Percentiles rank a stretch among this genome's conserved stretches.
These are phyloP conservation scores for Talaromyces sp. DNA, from an alignment of 2,329 filamentous ascomycete species.

Conservation along the genomic window DNA sequence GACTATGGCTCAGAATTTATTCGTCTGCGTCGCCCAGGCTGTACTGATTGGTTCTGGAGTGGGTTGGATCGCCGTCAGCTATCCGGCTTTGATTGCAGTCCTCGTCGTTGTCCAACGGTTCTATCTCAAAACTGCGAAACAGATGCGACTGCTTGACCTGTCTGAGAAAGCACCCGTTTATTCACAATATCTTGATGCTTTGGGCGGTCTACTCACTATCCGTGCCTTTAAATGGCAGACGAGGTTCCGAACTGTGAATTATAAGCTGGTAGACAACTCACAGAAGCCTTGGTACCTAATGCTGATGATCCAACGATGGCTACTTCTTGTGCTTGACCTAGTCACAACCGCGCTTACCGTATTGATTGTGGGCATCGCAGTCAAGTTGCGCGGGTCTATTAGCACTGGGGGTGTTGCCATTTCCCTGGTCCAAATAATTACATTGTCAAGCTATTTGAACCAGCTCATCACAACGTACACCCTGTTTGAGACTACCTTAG, in stretches of 20 bases:
- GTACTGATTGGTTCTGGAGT: not conserved
- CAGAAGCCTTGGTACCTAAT: slow-evolving; percentile 56
- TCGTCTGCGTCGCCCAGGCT: not conserved
- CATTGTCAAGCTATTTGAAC: slow-evolving; percentile 49
- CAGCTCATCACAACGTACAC: slow-evolving; percentile 52
- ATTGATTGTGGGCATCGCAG: slow-evolving; percentile 46
- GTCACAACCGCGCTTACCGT: slow-evolving; percentile 47
- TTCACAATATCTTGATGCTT: slow-evolving; percentile 53
- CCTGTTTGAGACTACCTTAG: slow-evolving; percentile 53
- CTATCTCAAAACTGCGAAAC: slow-evolving; percentile 57
- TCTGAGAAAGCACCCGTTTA: slow-evolving; percentile 57
- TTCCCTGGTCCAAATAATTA: slow-evolving; percentile 50
- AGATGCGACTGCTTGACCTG: slow-evolving; percentile 56
- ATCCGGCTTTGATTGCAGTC: not conserved
- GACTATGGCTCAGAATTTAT: slow-evolving; percentile 46
- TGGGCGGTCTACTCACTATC: slow-evolving; percentile 52
- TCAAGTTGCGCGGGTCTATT: slow-evolving; percentile 39
- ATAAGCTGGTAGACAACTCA: slow-evolving; percentile 48
- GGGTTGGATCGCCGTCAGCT: not conserved
- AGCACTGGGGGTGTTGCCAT: slow-evolving; percentile 48
- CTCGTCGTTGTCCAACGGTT: slow-evolving; percentile 24
- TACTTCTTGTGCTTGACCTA: slow-evolving; percentile 48
- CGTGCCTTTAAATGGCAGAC: slow-evolving; percentile 52
- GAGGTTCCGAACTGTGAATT: slow-evolving; percentile 41
- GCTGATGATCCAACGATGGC: slow-evolving; percentile 54